Base-by-base conservation (phyloP, 148 eudicot genomes). In the Persicaria maculosa region DNA sequence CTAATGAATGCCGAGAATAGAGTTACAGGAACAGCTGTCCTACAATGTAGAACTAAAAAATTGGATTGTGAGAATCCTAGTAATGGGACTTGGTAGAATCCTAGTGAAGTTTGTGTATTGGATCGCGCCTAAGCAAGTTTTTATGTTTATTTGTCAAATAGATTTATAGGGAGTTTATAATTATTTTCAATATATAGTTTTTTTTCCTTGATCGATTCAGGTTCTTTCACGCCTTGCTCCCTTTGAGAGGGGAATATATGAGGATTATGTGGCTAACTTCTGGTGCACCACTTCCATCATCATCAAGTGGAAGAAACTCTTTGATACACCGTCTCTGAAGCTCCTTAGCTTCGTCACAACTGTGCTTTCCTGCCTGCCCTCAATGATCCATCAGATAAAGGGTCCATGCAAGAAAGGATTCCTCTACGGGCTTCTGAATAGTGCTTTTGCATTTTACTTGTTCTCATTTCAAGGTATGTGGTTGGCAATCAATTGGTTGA, bases 241-340 rank as follows among this genome's bases (percentile, higher is more conserved):
- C 55, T 94, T 94, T 76, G 97, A 90, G 74, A 88, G 97, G 80
- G 98, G 98, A 22, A 73, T 94, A 71, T 94, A 91, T 69, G 97
- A 90, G 82, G 97, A 94, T 75, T 94, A 91, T 70, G 97, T 94
- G 47, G 98, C 98, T 76, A 94, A 94, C 76, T 91, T 94, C 79
- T 94, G 98, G 97, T 88, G 98, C 85, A 85, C 96, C 17, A 83
- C 96, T 44, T 90, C 98, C 50, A 71, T 88, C 53, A 75, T 90
- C 17, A 72, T 90, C 53, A 92, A 95, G 79, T 92, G 97, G 98
- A 90, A 92, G 80, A 83, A 80, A 79, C 76, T 88, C 80, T 87
- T 90, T 79, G 45, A 87, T 44, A 81, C 83, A 44, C 90, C 73
- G 45, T 77, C 88, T 54, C 77, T 90, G 65, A 90, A 81, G 85